These are phyloP conservation scores for Brasilioporus rufonigricans DNA, from an alignment of 768 basidiomycete genomes.

Conservation along the genomic window DNA sequence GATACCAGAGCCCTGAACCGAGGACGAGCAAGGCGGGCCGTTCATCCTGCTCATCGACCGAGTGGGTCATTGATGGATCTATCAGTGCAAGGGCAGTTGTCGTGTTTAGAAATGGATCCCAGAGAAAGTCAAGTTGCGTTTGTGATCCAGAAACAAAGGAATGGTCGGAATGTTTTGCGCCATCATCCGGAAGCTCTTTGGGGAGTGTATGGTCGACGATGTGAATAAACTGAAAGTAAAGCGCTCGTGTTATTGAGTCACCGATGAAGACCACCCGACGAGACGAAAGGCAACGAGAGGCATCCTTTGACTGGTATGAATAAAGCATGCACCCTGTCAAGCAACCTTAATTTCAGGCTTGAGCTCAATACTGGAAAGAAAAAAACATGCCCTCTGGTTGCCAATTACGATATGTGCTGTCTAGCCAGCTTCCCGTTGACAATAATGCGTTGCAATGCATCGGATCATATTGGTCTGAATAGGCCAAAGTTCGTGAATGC, in stretches of 20 bases:
- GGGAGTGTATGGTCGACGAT: slow-evolving; percentile 58
- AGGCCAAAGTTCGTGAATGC: not conserved
- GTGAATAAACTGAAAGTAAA: slow-evolving; percentile 75
- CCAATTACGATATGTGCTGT: slow-evolving; percentile 66
- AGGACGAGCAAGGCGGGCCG: slow-evolving; percentile 71
- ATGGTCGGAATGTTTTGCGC: slow-evolving; percentile 70
- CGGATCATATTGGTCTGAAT: slow-evolving; percentile 67
- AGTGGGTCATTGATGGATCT: slow-evolving; percentile 6
- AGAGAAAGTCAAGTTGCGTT: slow-evolving; percentile 57
- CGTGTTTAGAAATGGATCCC: slow-evolving; percentile 88
- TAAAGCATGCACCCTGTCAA: slow-evolving; percentile 76
- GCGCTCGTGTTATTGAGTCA: slow-evolving; percentile 76
- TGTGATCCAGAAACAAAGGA: slow-evolving; percentile 44
- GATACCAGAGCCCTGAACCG: slow-evolving; percentile 88
- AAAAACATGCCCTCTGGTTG: slow-evolving; percentile 68
- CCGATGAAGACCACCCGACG: slow-evolving; percentile 74
- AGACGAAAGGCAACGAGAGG: slow-evolving; percentile 51
- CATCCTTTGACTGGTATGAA: slow-evolving; percentile 56
- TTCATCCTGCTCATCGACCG: slow-evolving; percentile 7
- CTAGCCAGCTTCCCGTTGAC: slow-evolving; percentile 77
- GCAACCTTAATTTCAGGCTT: slow-evolving; percentile 7
- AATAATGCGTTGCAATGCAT: slow-evolving; percentile 70
- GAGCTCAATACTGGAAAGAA: slow-evolving; percentile 32
- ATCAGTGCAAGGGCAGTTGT: slow-evolving; percentile 52
- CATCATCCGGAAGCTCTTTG: slow-evolving; percentile 48